These are phyloP conservation scores for Boehmeria nivea DNA, from an alignment of 306 rosid genomes.

Conservation along the genomic window DNA sequence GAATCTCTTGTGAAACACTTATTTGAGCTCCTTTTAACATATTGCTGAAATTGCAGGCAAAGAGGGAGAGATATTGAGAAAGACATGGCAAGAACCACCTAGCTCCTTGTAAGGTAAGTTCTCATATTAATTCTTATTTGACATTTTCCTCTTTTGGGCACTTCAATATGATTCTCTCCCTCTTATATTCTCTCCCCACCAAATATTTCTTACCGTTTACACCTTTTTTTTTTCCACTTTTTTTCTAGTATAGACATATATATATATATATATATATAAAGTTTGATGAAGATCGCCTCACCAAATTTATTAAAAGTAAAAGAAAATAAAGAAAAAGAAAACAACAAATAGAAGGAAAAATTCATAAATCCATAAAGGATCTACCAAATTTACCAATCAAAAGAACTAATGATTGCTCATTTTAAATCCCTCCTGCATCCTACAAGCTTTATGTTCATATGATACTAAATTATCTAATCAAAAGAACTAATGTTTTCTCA, in stretches of 20 bases:
- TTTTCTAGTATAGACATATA: neutral
- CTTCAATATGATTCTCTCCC: neutral
- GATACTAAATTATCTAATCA: too few species aligned
- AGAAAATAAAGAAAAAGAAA: too few species aligned
- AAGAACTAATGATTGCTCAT: too few species aligned
- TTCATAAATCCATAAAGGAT: too few species aligned
- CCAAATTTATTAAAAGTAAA: too few species aligned
- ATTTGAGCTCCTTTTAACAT: conserved; percentile 5
- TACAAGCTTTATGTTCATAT: too few species aligned
- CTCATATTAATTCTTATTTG: neutral
- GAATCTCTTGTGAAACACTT: conserved; percentile 7
- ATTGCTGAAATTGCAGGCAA: conserved; percentile 3
- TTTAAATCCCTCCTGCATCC: too few species aligned
- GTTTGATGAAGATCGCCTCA: too few species aligned
- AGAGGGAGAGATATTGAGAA: conserved; percentile 2
- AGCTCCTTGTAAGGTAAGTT: conserved; percentile 1
- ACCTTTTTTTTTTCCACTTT: too few species aligned
- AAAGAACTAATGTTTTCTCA: too few species aligned
- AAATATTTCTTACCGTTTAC: neutral
- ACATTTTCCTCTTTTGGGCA: conserved; percentile 11
- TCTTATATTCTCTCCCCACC: conserved; percentile 4
- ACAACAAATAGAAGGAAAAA: too few species aligned
- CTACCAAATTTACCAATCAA: too few species aligned
- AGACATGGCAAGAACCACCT: conserved; percentile 6
- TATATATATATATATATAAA: neutral